phyloP scores from a whole-genome alignment of 2,329 filamentous ascomycete genomes.

The Hypoxylon sp. region DNA sequence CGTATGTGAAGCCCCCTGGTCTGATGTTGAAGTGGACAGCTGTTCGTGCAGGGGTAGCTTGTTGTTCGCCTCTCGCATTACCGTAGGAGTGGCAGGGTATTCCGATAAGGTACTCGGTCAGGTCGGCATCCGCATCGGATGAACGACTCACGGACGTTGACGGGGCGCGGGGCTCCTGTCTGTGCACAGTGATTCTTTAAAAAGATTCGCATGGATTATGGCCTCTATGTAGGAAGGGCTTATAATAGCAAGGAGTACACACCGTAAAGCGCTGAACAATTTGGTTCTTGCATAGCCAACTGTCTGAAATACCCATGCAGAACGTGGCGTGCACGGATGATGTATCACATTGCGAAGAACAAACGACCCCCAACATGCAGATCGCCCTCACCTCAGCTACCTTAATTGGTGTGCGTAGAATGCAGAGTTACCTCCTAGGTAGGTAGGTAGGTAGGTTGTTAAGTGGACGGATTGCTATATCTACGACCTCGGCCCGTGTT shows the following conservation, averaged over 20 bases:
- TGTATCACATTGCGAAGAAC: constrained; percentile 11
- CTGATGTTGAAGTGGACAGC: not conserved
- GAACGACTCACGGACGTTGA: constrained; percentile 26
- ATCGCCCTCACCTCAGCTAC: constrained; percentile 7
- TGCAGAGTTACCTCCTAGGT: not conserved
- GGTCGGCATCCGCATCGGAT: constrained; percentile 15
- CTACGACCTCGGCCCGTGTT: constrained; percentile 10
- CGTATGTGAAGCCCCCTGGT: constrained; percentile 1
- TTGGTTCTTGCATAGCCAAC: not conserved
- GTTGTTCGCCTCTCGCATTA: constrained; percentile 7
- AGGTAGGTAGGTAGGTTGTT: not conserved
- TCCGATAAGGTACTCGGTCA: constrained; percentile 18
- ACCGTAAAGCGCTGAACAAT: constrained; percentile 10
- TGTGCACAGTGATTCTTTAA: constrained; percentile 12
- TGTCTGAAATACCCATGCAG: constrained; percentile 9
- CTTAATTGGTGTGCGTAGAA: not conserved
- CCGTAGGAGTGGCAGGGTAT: constrained; percentile 3
- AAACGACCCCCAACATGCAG: constrained; percentile 16
- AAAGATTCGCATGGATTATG: constrained; percentile 12
- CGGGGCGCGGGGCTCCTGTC: constrained; percentile 9
- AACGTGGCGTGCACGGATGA: constrained; percentile 23
- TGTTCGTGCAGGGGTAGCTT: constrained; percentile 13
- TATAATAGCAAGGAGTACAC: constrained; percentile 19
- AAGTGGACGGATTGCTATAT: constrained; percentile 1
- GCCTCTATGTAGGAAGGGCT: constrained; percentile 14